Base-by-base conservation (phyloP, 164 flowering plant genomes). In the Dillenia suffruticosa region DNA sequence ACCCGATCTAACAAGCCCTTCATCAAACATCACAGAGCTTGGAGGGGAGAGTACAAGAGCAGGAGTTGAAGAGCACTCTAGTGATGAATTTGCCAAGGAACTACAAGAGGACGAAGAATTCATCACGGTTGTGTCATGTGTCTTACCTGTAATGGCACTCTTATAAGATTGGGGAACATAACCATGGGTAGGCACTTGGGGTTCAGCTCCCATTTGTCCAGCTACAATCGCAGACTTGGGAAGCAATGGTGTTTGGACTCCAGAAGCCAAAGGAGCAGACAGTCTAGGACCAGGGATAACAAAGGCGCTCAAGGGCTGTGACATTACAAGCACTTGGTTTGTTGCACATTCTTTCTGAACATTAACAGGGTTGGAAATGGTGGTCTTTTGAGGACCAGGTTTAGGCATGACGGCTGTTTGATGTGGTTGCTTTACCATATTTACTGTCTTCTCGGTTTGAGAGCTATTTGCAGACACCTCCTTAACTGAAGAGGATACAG, bases 301-400 rank as follows among this genome's bases (percentile, higher is more conserved):
- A 49, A 92, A 91, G 52, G 94, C 87, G 76, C 87, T 88, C 13
- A 85, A 90, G 40, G 98, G 96, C 81, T 97, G 83, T 54, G 94
- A 79, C 83, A 81, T 55, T 19, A 63, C 53, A 56, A 83, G 58
- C 15, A 67, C 67, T 65, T 69, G 77, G 9, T 67, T 77, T 40
- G 74, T 32, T 16, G 59, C 19, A 49, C 71, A 56, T 50, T 63
- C 66, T 57, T 74, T 32, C 40, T 32, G 40, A 4, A 32, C 40
- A 32, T 32, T 32, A 32, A 32, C 15, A 78, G 59, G 59, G 72
- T 49, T 49, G 70, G 46, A 60, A 32, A 32, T 7, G 40, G 5
- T 32, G 40, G 68, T 58, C 63, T 78, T 77, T 45, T 67, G 81
- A 40, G 73, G 22, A 44, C 79, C 84, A 52, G 75, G 61, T 69